Conservation (phyloP, 148 eudicot species). For the Rhododendron henanense region DNA sequence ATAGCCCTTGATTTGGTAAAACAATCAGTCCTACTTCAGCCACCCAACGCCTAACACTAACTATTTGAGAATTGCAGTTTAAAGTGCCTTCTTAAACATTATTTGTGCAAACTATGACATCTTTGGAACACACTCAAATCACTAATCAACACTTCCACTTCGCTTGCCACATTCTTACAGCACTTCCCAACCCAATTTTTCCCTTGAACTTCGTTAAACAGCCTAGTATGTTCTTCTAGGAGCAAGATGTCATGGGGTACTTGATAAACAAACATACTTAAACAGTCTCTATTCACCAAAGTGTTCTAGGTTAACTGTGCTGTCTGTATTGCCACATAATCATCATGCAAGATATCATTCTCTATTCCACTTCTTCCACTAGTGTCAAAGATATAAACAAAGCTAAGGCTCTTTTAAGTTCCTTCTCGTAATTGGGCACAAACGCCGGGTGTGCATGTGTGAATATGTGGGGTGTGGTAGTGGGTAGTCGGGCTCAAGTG, state of each 20-base stretch:
- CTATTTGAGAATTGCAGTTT: constrained; percentile 2
- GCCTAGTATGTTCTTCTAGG: neutral
- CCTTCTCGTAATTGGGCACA: neutral
- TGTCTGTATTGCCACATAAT: neutral
- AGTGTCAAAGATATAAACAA: neutral
- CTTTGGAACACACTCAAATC: neutral
- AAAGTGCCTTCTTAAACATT: neutral
- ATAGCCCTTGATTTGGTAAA: neutral
- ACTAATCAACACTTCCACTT: neutral
- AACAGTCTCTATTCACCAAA: neutral
- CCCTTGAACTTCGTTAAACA: neutral
- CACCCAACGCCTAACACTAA: neutral
- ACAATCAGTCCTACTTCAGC: neutral
- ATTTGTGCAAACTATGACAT: neutral
- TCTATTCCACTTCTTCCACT: neutral
- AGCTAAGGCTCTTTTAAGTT: neutral
- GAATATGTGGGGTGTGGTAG: neutral
- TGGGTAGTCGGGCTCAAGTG: neutral
- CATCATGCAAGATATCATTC: neutral
- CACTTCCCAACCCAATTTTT: neutral
- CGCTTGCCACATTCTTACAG: neutral
- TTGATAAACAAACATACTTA: neutral
- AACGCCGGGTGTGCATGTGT: neutral
- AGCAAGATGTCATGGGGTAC: neutral
- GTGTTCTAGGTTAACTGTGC: neutral